phyloP scores from a whole-genome alignment of 257 asterid species.

The Euphrasia confusa region DNA sequence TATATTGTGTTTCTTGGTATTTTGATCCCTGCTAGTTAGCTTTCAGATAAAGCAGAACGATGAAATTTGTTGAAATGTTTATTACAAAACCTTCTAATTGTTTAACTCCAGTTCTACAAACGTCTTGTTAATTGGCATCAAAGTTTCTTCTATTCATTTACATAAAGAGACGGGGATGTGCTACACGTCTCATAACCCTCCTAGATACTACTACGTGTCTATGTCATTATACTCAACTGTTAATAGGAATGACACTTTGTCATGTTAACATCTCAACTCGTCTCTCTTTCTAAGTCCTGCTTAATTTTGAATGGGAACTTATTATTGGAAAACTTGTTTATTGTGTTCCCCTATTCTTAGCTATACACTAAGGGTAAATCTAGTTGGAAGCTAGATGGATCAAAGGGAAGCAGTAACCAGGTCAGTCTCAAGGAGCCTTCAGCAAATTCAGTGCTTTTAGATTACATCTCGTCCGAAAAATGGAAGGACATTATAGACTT shows the following conservation, averaged over 20 bases:
- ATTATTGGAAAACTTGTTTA: not conserved
- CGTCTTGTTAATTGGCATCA: not conserved
- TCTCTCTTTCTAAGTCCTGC: not conserved
- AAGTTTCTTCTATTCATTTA: not conserved
- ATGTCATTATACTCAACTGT: not conserved
- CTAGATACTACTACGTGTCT: no score
- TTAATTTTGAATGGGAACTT: not conserved
- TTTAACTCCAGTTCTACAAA: not conserved
- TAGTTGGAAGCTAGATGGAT: slow-evolving; percentile 72
- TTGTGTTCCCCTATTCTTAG: slow-evolving; percentile 28
- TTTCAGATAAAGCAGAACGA: not conserved
- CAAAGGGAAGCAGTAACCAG: slow-evolving; percentile 54
- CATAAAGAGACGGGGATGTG: not conserved
- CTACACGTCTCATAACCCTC: not conserved
- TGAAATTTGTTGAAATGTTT: not conserved
- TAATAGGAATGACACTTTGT: not conserved
- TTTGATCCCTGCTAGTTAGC: slow-evolving; percentile 13
- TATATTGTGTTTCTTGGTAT: not conserved
- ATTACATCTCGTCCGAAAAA: slow-evolving; percentile 77
- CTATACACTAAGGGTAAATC: slow-evolving; percentile 77
- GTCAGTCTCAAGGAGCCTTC: slow-evolving; percentile 73
- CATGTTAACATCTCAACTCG: not conserved
- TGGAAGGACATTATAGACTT: slow-evolving; percentile 76
- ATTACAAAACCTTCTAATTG: not conserved
- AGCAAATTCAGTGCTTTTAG: slow-evolving; percentile 70